A percentile compares a stretch with the other conserved stretches of the same genome.
Evolutionary conservation across 2,329 filamentous ascomycete genomes (phyloP).

Genomic region (Zymoseptoria passerinii): DNA sequence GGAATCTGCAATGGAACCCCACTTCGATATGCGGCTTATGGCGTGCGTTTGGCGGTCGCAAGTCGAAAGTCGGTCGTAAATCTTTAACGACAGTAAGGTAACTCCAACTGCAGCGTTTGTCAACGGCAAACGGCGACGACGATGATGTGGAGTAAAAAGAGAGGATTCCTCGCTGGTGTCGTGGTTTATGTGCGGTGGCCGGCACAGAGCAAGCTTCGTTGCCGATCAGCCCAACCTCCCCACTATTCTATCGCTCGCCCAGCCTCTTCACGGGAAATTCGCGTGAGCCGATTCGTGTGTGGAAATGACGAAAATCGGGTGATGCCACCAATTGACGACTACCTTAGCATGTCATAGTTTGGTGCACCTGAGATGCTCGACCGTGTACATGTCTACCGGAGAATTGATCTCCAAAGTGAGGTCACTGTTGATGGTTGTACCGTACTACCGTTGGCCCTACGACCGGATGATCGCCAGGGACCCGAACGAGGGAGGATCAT

Average conservation of each 20-base stretch:
- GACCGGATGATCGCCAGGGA: not conserved
- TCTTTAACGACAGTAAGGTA: not conserved
- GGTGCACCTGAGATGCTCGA: not conserved
- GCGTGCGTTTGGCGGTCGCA: not conserved
- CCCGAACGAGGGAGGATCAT: not conserved
- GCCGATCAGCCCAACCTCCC: not conserved
- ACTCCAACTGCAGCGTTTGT: not conserved
- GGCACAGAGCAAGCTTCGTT: not conserved
- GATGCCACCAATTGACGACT: not conserved
- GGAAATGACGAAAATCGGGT: not conserved
- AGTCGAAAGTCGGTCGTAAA: not conserved
- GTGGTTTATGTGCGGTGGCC: not conserved
- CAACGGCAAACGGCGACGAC: not conserved
- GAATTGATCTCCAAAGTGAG: not conserved
- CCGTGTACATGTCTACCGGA: not conserved
- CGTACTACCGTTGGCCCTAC: not conserved
- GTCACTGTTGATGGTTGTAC: not conserved
- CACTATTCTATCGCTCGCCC: not conserved
- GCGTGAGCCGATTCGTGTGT: not conserved
- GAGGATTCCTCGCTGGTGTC: not conserved
- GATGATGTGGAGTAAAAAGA: not conserved
- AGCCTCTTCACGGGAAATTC: not conserved
- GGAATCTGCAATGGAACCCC: not conserved
- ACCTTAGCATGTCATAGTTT: not conserved
- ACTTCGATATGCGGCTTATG: not conserved